phyloP scores from a whole-genome alignment of 495 filamentous ascomycete genomes.

The Pseudoneurospora amorphoporcata region DNA sequence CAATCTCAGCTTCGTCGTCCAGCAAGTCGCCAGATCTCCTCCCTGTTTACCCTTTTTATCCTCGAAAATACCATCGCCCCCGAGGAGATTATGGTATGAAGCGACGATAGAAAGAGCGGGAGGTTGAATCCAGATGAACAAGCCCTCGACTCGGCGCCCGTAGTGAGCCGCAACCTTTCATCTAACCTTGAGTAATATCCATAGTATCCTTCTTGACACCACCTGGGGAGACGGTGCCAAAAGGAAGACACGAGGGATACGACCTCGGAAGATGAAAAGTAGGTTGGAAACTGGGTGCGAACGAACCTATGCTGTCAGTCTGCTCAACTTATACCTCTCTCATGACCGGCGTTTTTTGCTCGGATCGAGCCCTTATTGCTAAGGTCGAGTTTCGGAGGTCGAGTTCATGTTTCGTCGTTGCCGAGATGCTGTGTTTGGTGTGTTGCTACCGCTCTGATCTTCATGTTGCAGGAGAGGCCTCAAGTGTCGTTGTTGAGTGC shows the following conservation, averaged over 20 bases:
- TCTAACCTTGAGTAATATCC: constrained; percentile 1
- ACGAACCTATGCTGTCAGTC: constrained; percentile 19
- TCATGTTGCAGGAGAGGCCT: background rate
- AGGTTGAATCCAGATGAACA: constrained; percentile 38
- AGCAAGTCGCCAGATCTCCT: constrained; percentile 22
- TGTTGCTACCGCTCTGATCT: constrained; percentile 35
- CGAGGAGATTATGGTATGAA: background rate
- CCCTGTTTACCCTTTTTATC: constrained; percentile 17
- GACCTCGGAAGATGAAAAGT: background rate
- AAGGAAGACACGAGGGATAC: constrained; percentile 9
- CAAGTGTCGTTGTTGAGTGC: background rate
- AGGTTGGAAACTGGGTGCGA: constrained; percentile 15
- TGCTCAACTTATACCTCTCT: background rate
- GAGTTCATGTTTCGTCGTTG: background rate
- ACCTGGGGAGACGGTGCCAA: background rate
- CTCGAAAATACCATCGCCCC: background rate
- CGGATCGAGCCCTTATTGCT: background rate
- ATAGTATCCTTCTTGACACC: constrained; percentile 2
- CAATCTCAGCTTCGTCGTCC: constrained; percentile 70
- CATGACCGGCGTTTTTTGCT: background rate
- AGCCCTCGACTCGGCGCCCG: constrained; percentile 59
- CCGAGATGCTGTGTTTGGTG: background rate
- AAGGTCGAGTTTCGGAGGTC: background rate
- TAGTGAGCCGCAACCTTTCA: constrained; percentile 61
- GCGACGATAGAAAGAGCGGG: constrained; percentile 9